These are phyloP conservation scores for Graphium sp. DNA, from an alignment of 2,329 filamentous ascomycete genomes.

Conservation along the genomic window DNA sequence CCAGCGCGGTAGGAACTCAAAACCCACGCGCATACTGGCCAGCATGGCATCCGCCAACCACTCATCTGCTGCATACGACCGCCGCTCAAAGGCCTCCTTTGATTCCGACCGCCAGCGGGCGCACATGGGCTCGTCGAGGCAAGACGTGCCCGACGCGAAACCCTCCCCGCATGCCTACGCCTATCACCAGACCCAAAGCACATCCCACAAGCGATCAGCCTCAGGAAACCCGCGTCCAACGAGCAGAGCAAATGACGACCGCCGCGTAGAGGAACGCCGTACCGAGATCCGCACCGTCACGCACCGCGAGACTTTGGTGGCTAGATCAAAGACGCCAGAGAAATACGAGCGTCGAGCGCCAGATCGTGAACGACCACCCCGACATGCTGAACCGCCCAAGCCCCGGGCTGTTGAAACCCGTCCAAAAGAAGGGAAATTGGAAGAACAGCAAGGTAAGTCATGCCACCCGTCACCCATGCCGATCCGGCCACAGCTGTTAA, in stretches of 20 bases:
- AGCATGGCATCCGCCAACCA: conserved; percentile 6
- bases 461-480: no score
- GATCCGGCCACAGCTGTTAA: no score
- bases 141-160: not conserved
- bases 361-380: no score
- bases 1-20: not conserved
- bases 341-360: no score
- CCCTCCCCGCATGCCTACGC: conserved; percentile 17
- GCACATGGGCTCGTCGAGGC: no score
- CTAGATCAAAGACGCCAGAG: conserved; percentile 39
- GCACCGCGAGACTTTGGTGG: conserved; percentile 44
- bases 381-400: no score
- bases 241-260: conserved; percentile 24
- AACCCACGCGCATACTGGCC: not conserved
- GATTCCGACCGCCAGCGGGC: conserved; percentile 11
- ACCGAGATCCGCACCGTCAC: conserved; percentile 35
- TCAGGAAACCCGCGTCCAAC: conserved; percentile 37
- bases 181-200: conserved; percentile 17
- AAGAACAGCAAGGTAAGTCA: conserved; percentile 31
- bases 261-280: conserved; percentile 32
- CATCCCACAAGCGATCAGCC: conserved; percentile 37
- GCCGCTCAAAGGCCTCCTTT: conserved; percentile 4
- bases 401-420: conserved; percentile 26
- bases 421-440: conserved; percentile 24
- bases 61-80: conserved; percentile 2